Evolutionary conservation across 2,329 filamentous ascomycete species (phyloP).

Genomic region (Nannizzia gypsea): DNA sequence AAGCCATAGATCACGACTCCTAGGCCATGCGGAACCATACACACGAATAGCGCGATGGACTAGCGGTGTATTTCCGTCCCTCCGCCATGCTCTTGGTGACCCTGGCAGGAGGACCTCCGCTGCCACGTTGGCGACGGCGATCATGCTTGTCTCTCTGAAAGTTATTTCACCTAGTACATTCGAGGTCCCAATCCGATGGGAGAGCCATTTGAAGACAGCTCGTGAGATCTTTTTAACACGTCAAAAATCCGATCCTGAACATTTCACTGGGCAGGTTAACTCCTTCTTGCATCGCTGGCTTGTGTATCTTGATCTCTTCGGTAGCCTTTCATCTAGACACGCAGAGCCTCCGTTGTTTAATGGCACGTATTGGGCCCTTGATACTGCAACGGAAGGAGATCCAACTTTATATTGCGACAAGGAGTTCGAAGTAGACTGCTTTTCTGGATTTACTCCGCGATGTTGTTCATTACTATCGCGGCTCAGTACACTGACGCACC

Average conservation of each 20-base stretch:
- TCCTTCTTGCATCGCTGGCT: slow-evolving; percentile 75
- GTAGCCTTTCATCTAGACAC: slow-evolving; percentile 53
- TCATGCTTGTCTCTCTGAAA: slow-evolving; percentile 73
- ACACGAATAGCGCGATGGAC: slow-evolving; percentile 73
- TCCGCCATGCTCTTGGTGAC: slow-evolving; percentile 55
- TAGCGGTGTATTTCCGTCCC: slow-evolving; percentile 53
- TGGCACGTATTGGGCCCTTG: slow-evolving; percentile 37
- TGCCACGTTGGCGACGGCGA: slow-evolving; percentile 64
- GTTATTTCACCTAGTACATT: slow-evolving; percentile 75
- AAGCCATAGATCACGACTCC: slow-evolving; percentile 64
- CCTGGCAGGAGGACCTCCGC: slow-evolving; percentile 54
- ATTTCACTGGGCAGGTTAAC: slow-evolving; percentile 46
- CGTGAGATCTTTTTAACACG: slow-evolving; percentile 62
- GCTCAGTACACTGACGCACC: slow-evolving; percentile 58
- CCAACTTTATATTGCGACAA: too few species aligned
- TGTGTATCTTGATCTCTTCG: slow-evolving; percentile 69
- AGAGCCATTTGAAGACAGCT: slow-evolving; percentile 63
- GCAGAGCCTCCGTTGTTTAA: slow-evolving; percentile 41
- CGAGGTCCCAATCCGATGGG: slow-evolving; percentile 69
- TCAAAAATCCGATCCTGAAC: slow-evolving; percentile 45
- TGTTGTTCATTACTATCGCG: slow-evolving; percentile 60
- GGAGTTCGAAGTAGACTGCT: slow-evolving; percentile 63
- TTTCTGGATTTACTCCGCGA: slow-evolving; percentile 64
- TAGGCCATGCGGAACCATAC: slow-evolving; percentile 60
- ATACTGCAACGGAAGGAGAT: slow-evolving; percentile 23